Base-by-base conservation (phyloP, 192 early-diverging fungal species). In the Borealophlyctis nickersoniae region DNA sequence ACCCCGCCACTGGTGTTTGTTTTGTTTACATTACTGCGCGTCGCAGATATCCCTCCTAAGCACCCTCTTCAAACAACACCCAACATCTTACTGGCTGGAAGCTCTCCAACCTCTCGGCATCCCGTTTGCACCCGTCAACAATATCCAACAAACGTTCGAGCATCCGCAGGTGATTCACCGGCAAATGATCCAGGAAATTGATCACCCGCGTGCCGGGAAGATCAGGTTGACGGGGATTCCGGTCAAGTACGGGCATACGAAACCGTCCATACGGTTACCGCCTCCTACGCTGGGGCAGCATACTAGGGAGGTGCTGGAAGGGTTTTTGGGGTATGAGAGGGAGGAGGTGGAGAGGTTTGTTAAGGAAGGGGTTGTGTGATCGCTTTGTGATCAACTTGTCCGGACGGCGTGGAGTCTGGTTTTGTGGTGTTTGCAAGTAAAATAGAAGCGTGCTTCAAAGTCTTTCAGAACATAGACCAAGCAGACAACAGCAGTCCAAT, bases 271-370 rank as follows among this genome's bases (percentile, higher is more conserved):
- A 54, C 70, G 91, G 22, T 50, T 80, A 22, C 86, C 92, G 4
- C 94, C 95, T 19, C 93, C 92, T 19, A 70, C 83, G 56, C 75
- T 96, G 14, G 95, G 94, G 34, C 83, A 96, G 65, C 94, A 98
- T 75, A 96, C 93, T 4, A 73, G 79, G n/a, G 85, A 91, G 34
- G 78, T 98, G 19, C 72, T 98, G 61, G 58, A 35, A 23, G 60
- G 72, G 0, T 70, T 91, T 11, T 71, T 93, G 23, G 85, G 85
- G 0, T 95, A 92, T 69, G 66, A 67, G 4, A 60, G 83, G 14
- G 36, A 69, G 3, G 80, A 86, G 49, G 82, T 96, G 24, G 70
- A 24, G 3, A 60, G 63, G 11, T 45, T 73, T 22, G 31, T 11
- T 3, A 26, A 2, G 24, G 29, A 35, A 19, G 63, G 63, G 23